phyloP scores from a whole-genome alignment of 192 early-diverging fungal species.

The Phlyctochytrium planicorne region DNA sequence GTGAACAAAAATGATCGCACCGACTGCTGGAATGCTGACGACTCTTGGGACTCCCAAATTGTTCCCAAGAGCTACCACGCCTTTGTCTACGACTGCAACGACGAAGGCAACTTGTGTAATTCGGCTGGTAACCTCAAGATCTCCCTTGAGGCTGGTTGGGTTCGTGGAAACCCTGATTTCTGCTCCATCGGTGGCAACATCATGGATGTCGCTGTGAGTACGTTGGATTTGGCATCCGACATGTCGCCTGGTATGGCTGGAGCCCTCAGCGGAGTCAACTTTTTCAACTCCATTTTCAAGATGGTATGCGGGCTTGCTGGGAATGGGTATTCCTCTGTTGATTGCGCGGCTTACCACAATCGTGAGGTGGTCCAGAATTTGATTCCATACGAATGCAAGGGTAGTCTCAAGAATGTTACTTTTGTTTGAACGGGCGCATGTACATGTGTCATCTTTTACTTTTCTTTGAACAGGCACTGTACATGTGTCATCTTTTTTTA shows the following conservation, averaged over 20 bases:
- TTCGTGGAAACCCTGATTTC: neutral
- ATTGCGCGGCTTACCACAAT: neutral
- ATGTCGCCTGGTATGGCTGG: neutral
- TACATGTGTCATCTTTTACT: neutral
- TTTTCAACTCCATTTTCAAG: neutral
- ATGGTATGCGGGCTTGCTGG: neutral
- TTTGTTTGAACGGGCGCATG: neutral
- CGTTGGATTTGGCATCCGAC: neutral
- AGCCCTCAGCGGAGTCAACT: neutral
- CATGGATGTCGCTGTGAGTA: neutral
- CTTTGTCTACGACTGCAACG: neutral
- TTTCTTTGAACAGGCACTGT: no score
- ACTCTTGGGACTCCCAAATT: neutral
- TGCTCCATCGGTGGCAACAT: neutral
- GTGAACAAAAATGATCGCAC: neutral
- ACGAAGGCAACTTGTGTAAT: neutral
- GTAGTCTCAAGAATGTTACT: neutral
- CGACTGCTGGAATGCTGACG: neutral
- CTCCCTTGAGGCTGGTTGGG: neutral
- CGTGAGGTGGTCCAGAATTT: neutral
- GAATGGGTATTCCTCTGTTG: neutral
- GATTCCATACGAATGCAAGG: neutral
- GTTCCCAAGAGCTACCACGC: neutral
- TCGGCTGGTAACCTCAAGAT: neutral
- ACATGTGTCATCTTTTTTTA: no score